phyloP scores from a whole-genome alignment of 2,329 filamentous ascomycete genomes.

The Botrytis sinoallii region DNA sequence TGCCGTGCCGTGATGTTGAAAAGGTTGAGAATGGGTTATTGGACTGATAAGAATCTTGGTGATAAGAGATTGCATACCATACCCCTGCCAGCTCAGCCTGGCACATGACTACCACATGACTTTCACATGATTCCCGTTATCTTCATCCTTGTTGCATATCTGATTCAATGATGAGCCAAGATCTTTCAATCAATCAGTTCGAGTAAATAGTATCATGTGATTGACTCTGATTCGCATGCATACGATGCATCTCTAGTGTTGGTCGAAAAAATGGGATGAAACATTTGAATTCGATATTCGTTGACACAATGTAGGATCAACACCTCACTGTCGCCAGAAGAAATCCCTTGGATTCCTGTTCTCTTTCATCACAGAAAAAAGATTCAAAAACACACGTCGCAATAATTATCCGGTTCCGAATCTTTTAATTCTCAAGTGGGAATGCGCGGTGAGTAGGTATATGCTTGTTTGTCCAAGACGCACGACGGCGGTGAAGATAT shows the following conservation, averaged over 20 bases:
- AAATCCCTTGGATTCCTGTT: background rate
- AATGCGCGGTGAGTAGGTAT: constrained; percentile 1
- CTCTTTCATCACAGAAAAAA: background rate
- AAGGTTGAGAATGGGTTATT: background rate
- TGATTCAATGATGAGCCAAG: background rate
- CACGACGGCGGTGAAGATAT: background rate
- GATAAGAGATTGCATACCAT: background rate
- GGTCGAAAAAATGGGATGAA: background rate
- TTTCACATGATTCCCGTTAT: background rate
- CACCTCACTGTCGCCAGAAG: background rate
- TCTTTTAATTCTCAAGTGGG: background rate
- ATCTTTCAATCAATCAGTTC: background rate
- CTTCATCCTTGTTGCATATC: background rate
- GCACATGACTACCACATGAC: background rate
- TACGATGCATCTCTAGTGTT: background rate
- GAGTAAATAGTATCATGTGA: background rate
- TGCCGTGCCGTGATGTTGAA: background rate
- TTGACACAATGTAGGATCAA: background rate
- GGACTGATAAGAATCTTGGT: background rate
- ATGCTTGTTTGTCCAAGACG: background rate
- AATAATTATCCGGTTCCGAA: background rate
- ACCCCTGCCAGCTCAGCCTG: background rate
- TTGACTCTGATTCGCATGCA: background rate
- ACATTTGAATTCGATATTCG: background rate
- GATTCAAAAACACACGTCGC: background rate